Evolutionary conservation across 495 filamentous ascomycete genomes (phyloP), one percentile per base, ranked within the genome.

Genomic region (Xylaria palmicola): DNA sequence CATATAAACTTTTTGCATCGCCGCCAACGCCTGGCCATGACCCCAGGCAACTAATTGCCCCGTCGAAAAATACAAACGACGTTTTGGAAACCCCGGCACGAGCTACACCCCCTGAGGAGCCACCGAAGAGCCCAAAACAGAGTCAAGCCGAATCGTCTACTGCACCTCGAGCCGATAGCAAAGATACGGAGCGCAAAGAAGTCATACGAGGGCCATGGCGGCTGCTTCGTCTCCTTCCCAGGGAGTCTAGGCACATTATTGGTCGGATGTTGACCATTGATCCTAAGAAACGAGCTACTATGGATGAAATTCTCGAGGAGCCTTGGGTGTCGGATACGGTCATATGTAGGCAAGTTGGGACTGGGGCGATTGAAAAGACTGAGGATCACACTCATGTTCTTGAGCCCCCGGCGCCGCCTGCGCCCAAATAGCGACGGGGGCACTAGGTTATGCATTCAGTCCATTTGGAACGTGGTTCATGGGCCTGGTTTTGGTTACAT

Each of bases 141-240:
- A 45, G 59, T 10, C 43, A 67, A 30, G 24, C 62, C 10, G 64
- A 68, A 9, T 13, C 48, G 47, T 51, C 62, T 70, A 36, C 65
- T 66, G 34, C 68, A 66, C 27, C 65, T 60, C 40, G 59, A 60
- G 39, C 67, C 56, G 66, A 66, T 9, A 29, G 34, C 27, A 56
- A 57, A 65, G 44, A 49, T 54, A 48, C 64, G 59, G 85, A 85
- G 64, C 87, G 85, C 51, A 88, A 85, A 65, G 88, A 92, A 65
- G 84, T 92, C 3, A 91, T 97, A 67, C 92, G 91, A 68, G 94
- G 94, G 0, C 95, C 95, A 10, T 95, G 93, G 89, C 86, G 94
- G 39, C 82, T 98, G 58, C 82, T 98, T n/a, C 85, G 94, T 51
- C 82, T 98, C 6, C 83, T 98, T 3, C 94, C 94, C 8, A 83